phyloP scores from a whole-genome alignment of 805 yeast genomes.

The Tetrapisispora namnaoensis region DNA sequence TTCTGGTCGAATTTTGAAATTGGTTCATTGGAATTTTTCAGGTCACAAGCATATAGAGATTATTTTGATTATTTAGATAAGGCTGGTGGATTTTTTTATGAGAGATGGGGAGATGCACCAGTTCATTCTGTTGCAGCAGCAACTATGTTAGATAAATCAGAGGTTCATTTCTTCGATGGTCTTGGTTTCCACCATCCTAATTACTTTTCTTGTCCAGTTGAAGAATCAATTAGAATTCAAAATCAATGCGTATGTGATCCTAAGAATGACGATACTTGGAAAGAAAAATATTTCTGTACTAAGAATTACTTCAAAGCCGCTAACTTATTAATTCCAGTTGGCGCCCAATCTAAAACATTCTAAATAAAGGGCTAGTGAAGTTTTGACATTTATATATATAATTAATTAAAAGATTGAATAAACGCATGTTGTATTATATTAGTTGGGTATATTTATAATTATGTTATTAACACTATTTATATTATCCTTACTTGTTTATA shows the following conservation, averaged over 20 bases:
- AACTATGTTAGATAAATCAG: slow-evolving; percentile 43
- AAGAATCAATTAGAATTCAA: slow-evolving; percentile 40
- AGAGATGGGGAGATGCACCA: slow-evolving; percentile 93
- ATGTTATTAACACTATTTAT: too few species aligned
- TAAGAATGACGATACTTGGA: slow-evolving; percentile 56
- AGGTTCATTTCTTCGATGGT: slow-evolving; percentile 63
- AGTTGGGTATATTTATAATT: too few species aligned
- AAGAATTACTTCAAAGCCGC: slow-evolving; percentile 41
- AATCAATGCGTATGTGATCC: slow-evolving; percentile 61
- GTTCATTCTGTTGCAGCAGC: slow-evolving; percentile 74
- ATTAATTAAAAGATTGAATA: too few species aligned
- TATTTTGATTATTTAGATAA: slow-evolving; percentile 55
- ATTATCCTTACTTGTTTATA: too few species aligned
- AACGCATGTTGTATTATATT: too few species aligned
- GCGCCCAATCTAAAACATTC: slow-evolving; percentile 3
- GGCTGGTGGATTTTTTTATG: slow-evolving; percentile 73
- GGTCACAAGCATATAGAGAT: slow-evolving; percentile 44
- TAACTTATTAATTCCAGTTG: slow-evolving; percentile 12
- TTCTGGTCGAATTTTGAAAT: slow-evolving; percentile 77
- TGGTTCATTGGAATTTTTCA: slow-evolving; percentile 61
- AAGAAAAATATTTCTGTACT: slow-evolving; percentile 58
- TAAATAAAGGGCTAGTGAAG: background rate
- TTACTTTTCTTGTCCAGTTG: slow-evolving; percentile 53
- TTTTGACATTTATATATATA: too few species aligned
- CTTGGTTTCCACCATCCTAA: slow-evolving; percentile 70